phyloP scores from a whole-genome alignment of 2,329 filamentous ascomycete genomes.

The Phoma sp. region DNA sequence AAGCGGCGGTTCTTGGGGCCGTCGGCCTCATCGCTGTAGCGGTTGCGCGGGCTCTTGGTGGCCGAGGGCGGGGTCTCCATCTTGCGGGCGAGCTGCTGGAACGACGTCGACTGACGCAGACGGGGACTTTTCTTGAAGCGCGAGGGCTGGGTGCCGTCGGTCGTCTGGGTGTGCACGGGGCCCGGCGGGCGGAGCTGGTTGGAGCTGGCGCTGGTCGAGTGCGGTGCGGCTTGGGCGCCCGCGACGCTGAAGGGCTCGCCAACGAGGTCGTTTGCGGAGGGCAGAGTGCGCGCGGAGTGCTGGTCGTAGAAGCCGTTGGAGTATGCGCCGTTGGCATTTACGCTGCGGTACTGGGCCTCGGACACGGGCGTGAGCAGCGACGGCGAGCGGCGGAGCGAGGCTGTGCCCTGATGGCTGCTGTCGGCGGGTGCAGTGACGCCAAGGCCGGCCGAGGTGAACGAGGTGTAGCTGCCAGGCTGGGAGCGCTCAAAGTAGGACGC shows the following conservation, averaged over 20 bases:
- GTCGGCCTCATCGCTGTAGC: conserved; percentile 48
- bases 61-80: conserved; percentile 52
- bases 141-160: conserved; percentile 26
- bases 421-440: conserved; percentile 18
- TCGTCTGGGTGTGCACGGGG: conserved; percentile 37
- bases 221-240: conserved; percentile 14
- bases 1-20: conserved; percentile 36
- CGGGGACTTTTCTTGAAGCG: conserved; percentile 33
- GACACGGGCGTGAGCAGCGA: conserved; percentile 24
- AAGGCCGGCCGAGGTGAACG: conserved; percentile 14
- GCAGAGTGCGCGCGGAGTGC: conserved; percentile 2
- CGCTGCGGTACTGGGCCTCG: conserved; percentile 20
- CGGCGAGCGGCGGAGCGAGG: conserved; percentile 21
- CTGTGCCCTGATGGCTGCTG: conserved; percentile 8
- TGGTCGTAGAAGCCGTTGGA: conserved; percentile 10
- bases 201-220: conserved; percentile 22
- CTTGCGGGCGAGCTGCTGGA: conserved; percentile 50
- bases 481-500: conserved; percentile 27
- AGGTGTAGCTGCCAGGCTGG: conserved; percentile 12
- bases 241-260: conserved; percentile 15
- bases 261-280: conserved; percentile 13
- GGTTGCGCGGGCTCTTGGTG: conserved; percentile 46
- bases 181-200: conserved; percentile 31
- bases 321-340: conserved; percentile 13
- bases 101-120: conserved; percentile 51